A percentile compares a stretch with the other conserved stretches of the same genome.
Conservation (phyloP, 2,329 filamentous ascomycete species). For the Colletotrichum eremochloae region DNA sequence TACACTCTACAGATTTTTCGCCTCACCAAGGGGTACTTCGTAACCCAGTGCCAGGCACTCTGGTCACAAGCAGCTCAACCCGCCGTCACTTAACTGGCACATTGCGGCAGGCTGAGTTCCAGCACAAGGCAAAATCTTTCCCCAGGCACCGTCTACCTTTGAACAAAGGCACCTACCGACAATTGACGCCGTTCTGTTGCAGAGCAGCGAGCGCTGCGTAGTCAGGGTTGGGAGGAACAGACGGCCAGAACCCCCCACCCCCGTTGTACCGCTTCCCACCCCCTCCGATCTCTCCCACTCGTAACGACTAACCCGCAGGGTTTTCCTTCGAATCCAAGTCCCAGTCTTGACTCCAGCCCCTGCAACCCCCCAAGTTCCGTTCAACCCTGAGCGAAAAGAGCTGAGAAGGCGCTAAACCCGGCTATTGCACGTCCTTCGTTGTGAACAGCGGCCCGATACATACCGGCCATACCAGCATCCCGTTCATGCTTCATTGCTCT, state of each 20-base stretch:
- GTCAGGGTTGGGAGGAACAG: conserved; percentile 6
- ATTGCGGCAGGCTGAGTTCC: neutral
- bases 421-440: conserved; percentile 14
- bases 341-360: conserved; percentile 10
- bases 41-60: neutral
- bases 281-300: conserved; percentile 29
- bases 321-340: conserved; percentile 22
- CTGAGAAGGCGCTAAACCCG: conserved; percentile 33
- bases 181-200: conserved; percentile 13
- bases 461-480: conserved; percentile 7
- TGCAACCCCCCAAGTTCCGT: conserved; percentile 5
- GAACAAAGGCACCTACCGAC: conserved; percentile 9
- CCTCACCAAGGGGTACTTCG: conserved; percentile 11
- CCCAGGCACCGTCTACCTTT: neutral
- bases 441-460: conserved; percentile 15
- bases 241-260: conserved; percentile 13
- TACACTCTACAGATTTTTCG: neutral
- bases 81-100: neutral
- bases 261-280: conserved; percentile 19
- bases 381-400: conserved; percentile 17
- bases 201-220: neutral
- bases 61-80: neutral
- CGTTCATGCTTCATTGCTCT: neutral
- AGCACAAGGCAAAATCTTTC: neutral
- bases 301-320: conserved; percentile 19